Evolutionary conservation across 1,139 yeast genomes (phyloP), one percentile per base, ranked within the genome.

Genomic region (Barnettozyma hawaiiensis): DNA sequence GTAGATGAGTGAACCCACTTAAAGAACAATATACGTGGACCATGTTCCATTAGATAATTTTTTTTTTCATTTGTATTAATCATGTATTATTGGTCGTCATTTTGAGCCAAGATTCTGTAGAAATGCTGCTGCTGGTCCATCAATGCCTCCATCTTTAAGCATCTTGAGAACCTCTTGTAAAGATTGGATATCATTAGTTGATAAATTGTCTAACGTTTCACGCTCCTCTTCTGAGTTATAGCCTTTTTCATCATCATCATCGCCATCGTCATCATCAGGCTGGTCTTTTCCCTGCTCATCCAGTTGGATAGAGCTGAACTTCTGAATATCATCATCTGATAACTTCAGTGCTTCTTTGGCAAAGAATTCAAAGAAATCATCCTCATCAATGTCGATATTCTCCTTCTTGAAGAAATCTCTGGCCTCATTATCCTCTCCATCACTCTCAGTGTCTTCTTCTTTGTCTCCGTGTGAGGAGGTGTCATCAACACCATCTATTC

Each of bases 361-460:
- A 55, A 78, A 74, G 55, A 67, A 77, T 56, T 78, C 84, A 55
- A 78, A 70, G 57, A 79, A 77, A 53, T 78, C 85, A 54, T 81
- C 86, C 46, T 76, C 82, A 52, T 73, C 76, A 12, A 78, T 71
- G 39, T 62, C 71, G 6, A 67, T 60, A 34, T 64, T 65, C 46
- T 63, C 60, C 5, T 42, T 26, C 20, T 52, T 40, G 32, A 66
- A 54, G 31, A 57, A 61, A 29, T 53, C 48, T 35, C 48, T 50
- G 1, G 60, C 58, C 23, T 47, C 46, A 2, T 39, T 58, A 15
- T 52, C 57, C 16, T 49, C 49, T 8, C 44, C 42, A 7, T 46
- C 53, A n/a, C 45, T 47, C 4, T 42, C 45, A 14, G 35, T 21
- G 24, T 33, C 32, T 21, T 45, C 46, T 3, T 14, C 29, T 26